A percentile compares a stretch with the other conserved stretches of the same genome.
phyloP scores from a whole-genome alignment of 192 early-diverging fungal genomes.

The Lunasporangiospora selenospora region DNA sequence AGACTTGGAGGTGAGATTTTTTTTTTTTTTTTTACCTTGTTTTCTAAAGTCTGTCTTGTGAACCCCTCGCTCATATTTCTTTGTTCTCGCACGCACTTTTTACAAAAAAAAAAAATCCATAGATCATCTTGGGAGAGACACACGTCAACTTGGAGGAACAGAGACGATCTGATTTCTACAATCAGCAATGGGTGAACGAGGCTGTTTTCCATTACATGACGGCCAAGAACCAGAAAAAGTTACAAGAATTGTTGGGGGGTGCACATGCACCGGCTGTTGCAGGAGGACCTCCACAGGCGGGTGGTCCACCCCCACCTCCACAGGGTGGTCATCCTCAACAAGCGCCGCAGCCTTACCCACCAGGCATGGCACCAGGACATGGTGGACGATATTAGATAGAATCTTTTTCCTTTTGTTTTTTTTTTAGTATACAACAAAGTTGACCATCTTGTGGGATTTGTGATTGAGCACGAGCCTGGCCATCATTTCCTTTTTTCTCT shows the following conservation, averaged over 20 bases:
- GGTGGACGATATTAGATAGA: constrained; percentile 25
- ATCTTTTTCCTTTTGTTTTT: too few relatives aligned
- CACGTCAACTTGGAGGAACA: constrained; percentile 79
- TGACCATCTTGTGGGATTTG: too few relatives aligned
- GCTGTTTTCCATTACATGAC: constrained; percentile 91
- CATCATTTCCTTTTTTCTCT: too few relatives aligned
- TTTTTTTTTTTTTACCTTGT: not conserved
- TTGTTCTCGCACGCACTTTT: constrained; percentile 1
- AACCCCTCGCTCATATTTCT: not conserved
- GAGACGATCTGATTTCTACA: constrained; percentile 73
- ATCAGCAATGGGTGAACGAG: constrained; percentile 83
- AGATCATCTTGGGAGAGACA: constrained; percentile 78
- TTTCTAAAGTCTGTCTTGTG: not conserved
- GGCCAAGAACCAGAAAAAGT: constrained; percentile 60
- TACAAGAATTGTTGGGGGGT: constrained; percentile 39
- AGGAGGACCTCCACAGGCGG: constrained; percentile 8
- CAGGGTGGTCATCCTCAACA: constrained; percentile 2
- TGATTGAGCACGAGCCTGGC: too few relatives aligned
- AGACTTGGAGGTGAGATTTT: constrained; percentile 79
- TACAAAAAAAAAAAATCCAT: constrained; percentile 11
- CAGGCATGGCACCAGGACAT: constrained; percentile 29
- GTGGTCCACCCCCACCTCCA: constrained; percentile 6
- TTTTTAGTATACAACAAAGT: too few relatives aligned
- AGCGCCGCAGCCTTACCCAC: constrained; percentile 21
- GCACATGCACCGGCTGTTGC: too few relatives aligned